These are phyloP conservation scores for Entelexis sorbosivorans DNA, from an alignment of 1,139 yeast genomes.

Conservation along the genomic window DNA sequence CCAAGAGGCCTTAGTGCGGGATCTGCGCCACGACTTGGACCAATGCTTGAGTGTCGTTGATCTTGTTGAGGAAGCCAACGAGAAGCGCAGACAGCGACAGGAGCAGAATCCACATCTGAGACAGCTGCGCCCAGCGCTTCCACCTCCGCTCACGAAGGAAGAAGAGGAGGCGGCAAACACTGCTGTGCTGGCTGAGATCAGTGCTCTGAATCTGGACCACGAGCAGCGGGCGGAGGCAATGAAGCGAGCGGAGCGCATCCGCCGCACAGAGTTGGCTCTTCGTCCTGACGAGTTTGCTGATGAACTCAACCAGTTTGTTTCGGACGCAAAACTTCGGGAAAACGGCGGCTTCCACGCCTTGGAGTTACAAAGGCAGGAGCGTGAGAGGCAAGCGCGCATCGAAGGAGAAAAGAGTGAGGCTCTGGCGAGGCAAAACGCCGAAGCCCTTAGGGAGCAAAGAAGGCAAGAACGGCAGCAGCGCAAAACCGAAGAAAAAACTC, in stretches of 20 bases:
- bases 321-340: conserved; percentile 57
- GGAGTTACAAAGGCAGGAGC: conserved; percentile 54
- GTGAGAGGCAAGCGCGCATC: conserved; percentile 40
- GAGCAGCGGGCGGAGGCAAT: conserved; percentile 79
- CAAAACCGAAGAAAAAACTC: conserved; percentile 8
- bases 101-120: conserved; percentile 23
- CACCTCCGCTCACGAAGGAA: conserved; percentile 25
- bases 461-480: conserved; percentile 6
- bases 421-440: conserved; percentile 22
- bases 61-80: conserved; percentile 67
- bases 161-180: conserved; percentile 28
- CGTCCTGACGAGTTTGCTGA: conserved; percentile 62
- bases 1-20: conserved; percentile 76
- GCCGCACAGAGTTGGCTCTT: conserved; percentile 60
- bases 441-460: conserved; percentile 3
- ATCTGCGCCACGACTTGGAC: conserved; percentile 67
- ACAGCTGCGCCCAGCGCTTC: conserved; percentile 26
- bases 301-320: conserved; percentile 81
- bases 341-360: conserved; percentile 85
- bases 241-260: conserved; percentile 67
- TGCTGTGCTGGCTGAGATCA: conserved; percentile 64
- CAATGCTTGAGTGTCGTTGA: conserved; percentile 73
- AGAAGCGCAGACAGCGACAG: conserved; percentile 36
- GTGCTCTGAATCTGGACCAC: conserved; percentile 70
- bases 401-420: conserved; percentile 28